Base-by-base conservation (phyloP, 192 early-diverging fungal species). In the Entomortierella lignicola region DNA sequence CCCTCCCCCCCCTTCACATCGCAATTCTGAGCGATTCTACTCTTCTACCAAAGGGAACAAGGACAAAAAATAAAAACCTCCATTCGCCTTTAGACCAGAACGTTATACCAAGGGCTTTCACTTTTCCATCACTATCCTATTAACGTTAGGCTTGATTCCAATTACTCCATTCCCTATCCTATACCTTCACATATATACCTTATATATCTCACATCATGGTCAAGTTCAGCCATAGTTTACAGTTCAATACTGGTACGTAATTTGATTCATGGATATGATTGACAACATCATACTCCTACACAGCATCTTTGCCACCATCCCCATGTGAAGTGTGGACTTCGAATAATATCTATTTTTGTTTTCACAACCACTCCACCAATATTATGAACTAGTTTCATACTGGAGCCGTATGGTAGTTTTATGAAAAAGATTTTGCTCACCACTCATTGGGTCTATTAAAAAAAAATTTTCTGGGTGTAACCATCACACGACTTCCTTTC, bases 191-290 rank as follows among this genome's bases (percentile, higher is more conserved):
- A 2, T n/a, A 50, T 50, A 17, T 50, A 17, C 18, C 47, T 50
- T 20, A 47, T 11, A 5, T 2, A 47, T 15, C 15, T 47, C 17
- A 20, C 12, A 47, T 47, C 17, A 77, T 77, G 77, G 93, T 95
- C 91, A 95, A 95, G 85, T 95, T 95, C 64, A 92, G 92, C 10
- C 91, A 91, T 68, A 87, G 87, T 30, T 88, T 96, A 34, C 90
- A 93, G 82, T 86, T 96, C 71, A 96, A 96, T 67, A 87, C 92
- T 42, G 75, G 75, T 79, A 79, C 8, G 75, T 55, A 13, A 27
- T 21, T 2, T 13, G 37, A 4, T 2, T 57, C 55, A 6, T 27
- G 8, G 4, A 15, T 34, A 13, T 18, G 1, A n/a, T 58, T 25
- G 23, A 8, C 4, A 23, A 17, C 8, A 56, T 31, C 34, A 29